phyloP scores from a whole-genome alignment of 2,329 filamentous ascomycete species.

The Aspergillus unguis region DNA sequence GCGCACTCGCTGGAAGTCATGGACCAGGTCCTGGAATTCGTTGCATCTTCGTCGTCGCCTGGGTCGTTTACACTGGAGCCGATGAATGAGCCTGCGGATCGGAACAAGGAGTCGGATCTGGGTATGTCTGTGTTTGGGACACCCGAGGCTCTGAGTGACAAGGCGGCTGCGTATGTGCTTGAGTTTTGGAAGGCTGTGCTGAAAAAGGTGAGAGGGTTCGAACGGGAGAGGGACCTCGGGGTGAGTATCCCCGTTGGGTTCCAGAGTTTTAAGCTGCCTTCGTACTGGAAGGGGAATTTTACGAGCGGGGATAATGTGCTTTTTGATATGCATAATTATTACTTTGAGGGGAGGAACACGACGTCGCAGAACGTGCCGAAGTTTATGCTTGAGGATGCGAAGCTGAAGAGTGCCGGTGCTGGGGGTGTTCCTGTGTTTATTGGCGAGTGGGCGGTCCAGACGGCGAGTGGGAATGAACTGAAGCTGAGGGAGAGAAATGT shows the following conservation, averaged over 20 bases:
- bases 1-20: constrained; percentile 22
- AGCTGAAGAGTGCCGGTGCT: constrained; percentile 9
- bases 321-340: constrained; percentile 27
- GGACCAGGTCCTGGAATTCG: constrained; percentile 20
- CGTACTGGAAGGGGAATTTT: constrained; percentile 22
- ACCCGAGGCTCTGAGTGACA: constrained; percentile 20
- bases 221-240: constrained; percentile 5
- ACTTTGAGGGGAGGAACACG: constrained; percentile 19
- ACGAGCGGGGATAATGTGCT: constrained; percentile 19
- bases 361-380: constrained; percentile 17
- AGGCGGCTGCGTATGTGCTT: constrained; percentile 25
- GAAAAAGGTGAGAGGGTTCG: constrained; percentile 8
- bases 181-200: constrained; percentile 24
- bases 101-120: constrained; percentile 13
- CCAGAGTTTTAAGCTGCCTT: constrained; percentile 25
- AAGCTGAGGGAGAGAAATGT: constrained; percentile 17
- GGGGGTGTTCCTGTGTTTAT: constrained; percentile 24
- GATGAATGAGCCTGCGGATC: constrained; percentile 27
- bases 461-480: constrained; percentile 16
- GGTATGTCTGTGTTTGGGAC: constrained; percentile 23
- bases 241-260: constrained; percentile 23
- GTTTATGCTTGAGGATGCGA: constrained; percentile 17
- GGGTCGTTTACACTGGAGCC: constrained; percentile 24
- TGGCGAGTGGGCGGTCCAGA: constrained; percentile 25
- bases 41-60: constrained; percentile 18